Base-by-base conservation (phyloP, 1,284 basidiomycete species). In the Trichosporon sp. region DNA sequence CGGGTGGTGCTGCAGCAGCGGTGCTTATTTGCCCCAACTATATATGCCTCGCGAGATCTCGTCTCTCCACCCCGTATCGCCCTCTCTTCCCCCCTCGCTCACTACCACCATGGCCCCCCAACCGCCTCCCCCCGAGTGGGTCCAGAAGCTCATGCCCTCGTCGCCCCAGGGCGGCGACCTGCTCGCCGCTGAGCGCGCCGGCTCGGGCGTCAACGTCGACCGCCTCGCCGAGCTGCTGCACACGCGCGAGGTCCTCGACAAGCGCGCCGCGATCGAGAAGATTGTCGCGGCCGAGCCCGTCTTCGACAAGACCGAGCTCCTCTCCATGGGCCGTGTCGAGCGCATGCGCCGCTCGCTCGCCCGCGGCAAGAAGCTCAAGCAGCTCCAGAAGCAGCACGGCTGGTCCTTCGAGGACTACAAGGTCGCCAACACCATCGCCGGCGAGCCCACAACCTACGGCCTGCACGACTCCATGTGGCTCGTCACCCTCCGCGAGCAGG, bases 91-190 rank as follows among this genome's bases (percentile, higher is more conserved):
- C 42, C 0, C 53, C 21, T 60, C 5, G n/a, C 51, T 21, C 9
- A n/a, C 34, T 42, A 53, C 9, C 27, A 65, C 60, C 12, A 72
- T 68, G 66, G n/a, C 67, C 13, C 65, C 67, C 70, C 53, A 58
- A 25, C 53, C 53, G 15, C 62, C 71, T 73, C 56, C 75, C 66
- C 64, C 75, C 67, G 23, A 69, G 38, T 66, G 74, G 75, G 73
- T 77, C 68, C 34, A 75, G 65, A 38, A 70, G 69, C 68, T 77
- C 68, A 34, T 31, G 67, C 72, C 69, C 51, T 73, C 68, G 65
- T 63, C 23, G 67, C 71, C 73, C 42, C 58, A 44, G 32, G 71
- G 71, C 29, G 25, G 58, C 47, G 69, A 70, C 47, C 69, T 72
- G 29, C 69, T 72, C 65, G 56, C 69, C 11, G 67, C 67, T 31